A percentile compares a stretch with the other conserved stretches of the same genome.
These are phyloP conservation scores for Colletotrichum cuscutae DNA, from an alignment of 2,329 filamentous ascomycete species.

Conservation along the genomic window DNA sequence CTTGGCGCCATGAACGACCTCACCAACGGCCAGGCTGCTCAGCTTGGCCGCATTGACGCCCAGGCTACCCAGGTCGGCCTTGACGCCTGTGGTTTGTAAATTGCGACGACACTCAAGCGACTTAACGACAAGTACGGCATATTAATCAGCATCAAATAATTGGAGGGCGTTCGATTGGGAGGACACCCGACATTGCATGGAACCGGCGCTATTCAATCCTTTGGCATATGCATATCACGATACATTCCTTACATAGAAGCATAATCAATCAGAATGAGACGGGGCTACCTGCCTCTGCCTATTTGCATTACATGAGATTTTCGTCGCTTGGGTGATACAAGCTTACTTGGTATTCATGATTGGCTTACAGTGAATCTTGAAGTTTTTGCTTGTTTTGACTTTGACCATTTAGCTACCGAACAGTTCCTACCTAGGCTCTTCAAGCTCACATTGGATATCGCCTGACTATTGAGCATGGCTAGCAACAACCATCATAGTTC, in stretches of 20 bases:
- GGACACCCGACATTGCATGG: constrained; percentile 12
- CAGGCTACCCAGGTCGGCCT: constrained; percentile 53
- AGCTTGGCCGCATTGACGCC: constrained; percentile 64
- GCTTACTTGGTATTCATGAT: background rate
- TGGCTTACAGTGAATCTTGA: background rate
- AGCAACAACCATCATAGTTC: no score
- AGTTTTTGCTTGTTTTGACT: no score
- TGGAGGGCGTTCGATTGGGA: background rate
- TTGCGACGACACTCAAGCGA: background rate
- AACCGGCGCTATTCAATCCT: constrained; percentile 30
- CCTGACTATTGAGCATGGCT: no score
- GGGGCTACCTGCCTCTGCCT: background rate
- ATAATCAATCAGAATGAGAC: constrained; percentile 25
- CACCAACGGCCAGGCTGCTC: constrained; percentile 60
- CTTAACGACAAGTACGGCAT: background rate
- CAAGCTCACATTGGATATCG: no score
- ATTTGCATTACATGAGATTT: background rate
- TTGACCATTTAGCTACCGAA: no score
- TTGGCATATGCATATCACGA: constrained; percentile 30
- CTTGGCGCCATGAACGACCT: constrained; percentile 65
- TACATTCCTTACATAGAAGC: constrained; percentile 29
- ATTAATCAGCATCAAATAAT: constrained; percentile 13
- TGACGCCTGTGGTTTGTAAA: constrained; percentile 55
- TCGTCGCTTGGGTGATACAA: background rate
- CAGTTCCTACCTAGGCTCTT: no score